Conservation (phyloP, 2,329 filamentous ascomycete species). For the Clonostachys chloroleuca region DNA sequence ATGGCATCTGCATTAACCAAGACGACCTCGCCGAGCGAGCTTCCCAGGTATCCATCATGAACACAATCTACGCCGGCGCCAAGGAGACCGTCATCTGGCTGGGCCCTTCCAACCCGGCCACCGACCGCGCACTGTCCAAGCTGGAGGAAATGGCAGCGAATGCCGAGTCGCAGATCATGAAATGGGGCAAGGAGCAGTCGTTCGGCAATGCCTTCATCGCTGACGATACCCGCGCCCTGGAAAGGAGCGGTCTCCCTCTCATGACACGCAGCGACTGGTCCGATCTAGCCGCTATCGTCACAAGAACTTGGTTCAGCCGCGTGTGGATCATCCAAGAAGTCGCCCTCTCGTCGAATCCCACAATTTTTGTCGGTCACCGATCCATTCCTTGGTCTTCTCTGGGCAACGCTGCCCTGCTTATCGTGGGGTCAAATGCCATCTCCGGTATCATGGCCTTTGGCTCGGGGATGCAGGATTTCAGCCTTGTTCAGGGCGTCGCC, state of each 20-base stretch:
- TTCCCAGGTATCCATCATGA: constrained; percentile 12
- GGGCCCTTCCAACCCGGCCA: constrained; percentile 5
- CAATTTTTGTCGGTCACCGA: constrained; percentile 11
- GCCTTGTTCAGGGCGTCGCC: constrained; percentile 6
- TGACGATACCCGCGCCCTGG: constrained; percentile 6
- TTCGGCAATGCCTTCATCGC: constrained; percentile 9
- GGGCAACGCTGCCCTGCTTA: constrained; percentile 7
- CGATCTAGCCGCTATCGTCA: constrained; percentile 8
- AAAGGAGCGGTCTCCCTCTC: constrained; percentile 9
- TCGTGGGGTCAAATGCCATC: constrained; percentile 8
- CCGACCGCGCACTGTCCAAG: constrained; percentile 5
- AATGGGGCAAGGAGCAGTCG: constrained; percentile 6
- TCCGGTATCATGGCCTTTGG: constrained; percentile 6
- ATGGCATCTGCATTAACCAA: constrained; percentile 15
- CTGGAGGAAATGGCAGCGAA: constrained; percentile 1
- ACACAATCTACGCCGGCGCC: constrained; percentile 9
- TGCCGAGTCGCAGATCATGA: constrained; percentile 8
- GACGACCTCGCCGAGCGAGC: constrained; percentile 7
- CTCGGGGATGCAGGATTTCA: background rate
- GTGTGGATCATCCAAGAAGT: constrained; percentile 21
- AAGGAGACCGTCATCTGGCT: constrained; percentile 13
- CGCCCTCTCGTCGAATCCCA: constrained; percentile 10
- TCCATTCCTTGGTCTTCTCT: constrained; percentile 9
- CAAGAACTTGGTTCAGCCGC: constrained; percentile 15
- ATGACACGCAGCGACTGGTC: constrained; percentile 8